A percentile compares a stretch with the other conserved stretches of the same genome.
These are phyloP conservation scores for Sicyos edulis DNA, from an alignment of 306 rosid genomes.

Conservation along the genomic window DNA sequence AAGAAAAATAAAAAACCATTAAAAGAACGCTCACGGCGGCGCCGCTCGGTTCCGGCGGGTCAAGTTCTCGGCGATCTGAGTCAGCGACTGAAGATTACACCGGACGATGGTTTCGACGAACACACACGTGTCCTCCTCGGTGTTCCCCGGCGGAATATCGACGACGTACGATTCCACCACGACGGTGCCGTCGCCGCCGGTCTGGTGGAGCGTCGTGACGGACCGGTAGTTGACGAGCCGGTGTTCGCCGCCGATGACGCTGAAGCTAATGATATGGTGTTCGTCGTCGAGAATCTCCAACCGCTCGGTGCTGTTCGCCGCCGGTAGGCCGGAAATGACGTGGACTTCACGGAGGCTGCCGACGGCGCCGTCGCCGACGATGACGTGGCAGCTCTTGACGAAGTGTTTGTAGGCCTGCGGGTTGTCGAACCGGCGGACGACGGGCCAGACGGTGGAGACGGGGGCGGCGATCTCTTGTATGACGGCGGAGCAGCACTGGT, in stretches of 20 bases:
- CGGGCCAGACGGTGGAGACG: slow-evolving; percentile 76
- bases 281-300: slow-evolving; percentile 92
- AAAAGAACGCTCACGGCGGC: slow-evolving; percentile 23
- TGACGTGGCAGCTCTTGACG: slow-evolving; percentile 83
- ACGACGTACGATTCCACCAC: slow-evolving; percentile 90
- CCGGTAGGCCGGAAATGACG: slow-evolving; percentile 89
- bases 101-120: slow-evolving; percentile 85
- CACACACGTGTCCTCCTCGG: slow-evolving; percentile 67
- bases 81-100: slow-evolving; percentile 87
- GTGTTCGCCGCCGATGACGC: slow-evolving; percentile 94
- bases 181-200: slow-evolving; percentile 35
- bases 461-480: slow-evolving; percentile 79
- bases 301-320: slow-evolving; percentile 76
- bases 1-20: no score
- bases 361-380: slow-evolving; percentile 76
- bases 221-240: slow-evolving; percentile 75
- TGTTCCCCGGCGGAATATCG: slow-evolving; percentile 91
- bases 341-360: slow-evolving; percentile 79
- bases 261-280: slow-evolving; percentile 79
- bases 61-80: slow-evolving; percentile 62
- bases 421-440: slow-evolving; percentile 88
- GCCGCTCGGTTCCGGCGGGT: slow-evolving; percentile 23
- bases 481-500: slow-evolving; percentile 87
- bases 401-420: slow-evolving; percentile 93
- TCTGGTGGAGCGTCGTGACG: slow-evolving; percentile 69